These are phyloP conservation scores for Fusarium miscanthi DNA, from an alignment of 2,329 filamentous ascomycete species.

Conservation along the genomic window DNA sequence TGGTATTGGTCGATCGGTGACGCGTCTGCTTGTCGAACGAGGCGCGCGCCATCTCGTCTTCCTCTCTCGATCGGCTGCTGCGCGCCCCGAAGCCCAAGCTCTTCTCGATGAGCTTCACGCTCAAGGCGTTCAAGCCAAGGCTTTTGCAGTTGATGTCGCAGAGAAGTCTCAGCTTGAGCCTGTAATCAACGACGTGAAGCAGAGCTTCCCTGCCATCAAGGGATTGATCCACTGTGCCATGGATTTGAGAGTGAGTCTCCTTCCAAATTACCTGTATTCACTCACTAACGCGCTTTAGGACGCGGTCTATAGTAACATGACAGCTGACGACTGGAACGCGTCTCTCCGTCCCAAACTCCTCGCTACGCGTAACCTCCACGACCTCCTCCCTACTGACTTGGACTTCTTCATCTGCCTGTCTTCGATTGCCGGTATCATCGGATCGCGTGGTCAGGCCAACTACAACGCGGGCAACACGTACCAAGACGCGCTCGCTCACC, in stretches of 20 bases:
- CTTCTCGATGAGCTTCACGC: neutral
- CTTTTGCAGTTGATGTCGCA: slow-evolving; percentile 6
- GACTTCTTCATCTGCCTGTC: neutral
- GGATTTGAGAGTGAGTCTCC: slow-evolving; percentile 17
- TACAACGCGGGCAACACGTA: neutral
- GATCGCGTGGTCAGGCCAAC: neutral
- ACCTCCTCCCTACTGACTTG: neutral
- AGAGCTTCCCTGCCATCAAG: slow-evolving; percentile 32
- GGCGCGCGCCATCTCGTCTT: slow-evolving; percentile 47
- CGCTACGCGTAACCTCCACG: neutral
- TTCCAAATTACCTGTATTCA: rapidly evolving
- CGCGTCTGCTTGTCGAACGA: slow-evolving; percentile 24
- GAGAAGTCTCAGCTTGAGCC: slow-evolving; percentile 19
- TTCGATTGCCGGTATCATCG: neutral
- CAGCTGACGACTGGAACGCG: neutral
- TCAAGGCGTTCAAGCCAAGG: neutral
- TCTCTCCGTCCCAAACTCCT: neutral
- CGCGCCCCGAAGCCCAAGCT: neutral
- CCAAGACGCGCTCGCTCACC: neutral
- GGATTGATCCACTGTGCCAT: slow-evolving; percentile 47
- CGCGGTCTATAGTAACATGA: neutral
- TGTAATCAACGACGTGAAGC: slow-evolving; percentile 14
- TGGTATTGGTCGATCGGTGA: slow-evolving; percentile 41
- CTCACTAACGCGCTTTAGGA: neutral
- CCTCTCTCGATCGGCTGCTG: slow-evolving; percentile 42